Evolutionary conservation across 495 filamentous ascomycete genomes (phyloP).

Genomic region (Staphylotrichum longicolle): DNA sequence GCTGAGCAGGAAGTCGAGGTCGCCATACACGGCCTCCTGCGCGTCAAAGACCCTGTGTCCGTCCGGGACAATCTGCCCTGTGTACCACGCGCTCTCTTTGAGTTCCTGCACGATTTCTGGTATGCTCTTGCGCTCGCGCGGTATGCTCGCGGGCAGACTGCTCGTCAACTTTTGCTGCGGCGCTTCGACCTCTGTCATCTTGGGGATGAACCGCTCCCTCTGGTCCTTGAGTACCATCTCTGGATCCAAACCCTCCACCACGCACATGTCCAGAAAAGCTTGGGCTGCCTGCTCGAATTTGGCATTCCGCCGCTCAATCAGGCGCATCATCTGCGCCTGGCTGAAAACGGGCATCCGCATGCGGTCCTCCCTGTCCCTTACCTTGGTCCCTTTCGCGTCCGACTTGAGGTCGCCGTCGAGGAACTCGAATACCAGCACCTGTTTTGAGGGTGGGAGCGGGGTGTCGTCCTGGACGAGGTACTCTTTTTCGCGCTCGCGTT

Average conservation of each 20-base stretch:
- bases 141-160: constrained; percentile 65
- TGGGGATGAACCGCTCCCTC: constrained; percentile 51
- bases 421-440: constrained; percentile 88
- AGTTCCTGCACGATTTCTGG: constrained; percentile 84
- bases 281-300: constrained; percentile 82
- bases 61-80: constrained; percentile 88
- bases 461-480: constrained; percentile 20
- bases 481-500: constrained; percentile 38
- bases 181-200: constrained; percentile 23
- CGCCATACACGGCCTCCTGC: constrained; percentile 77
- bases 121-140: constrained; percentile 76
- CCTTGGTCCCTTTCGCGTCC: constrained; percentile 68
- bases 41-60: constrained; percentile 91
- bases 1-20: constrained; percentile 81
- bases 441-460: constrained; percentile 29
- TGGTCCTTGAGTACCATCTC: constrained; percentile 59
- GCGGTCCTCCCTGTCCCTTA: constrained; percentile 68
- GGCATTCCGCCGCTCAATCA: constrained; percentile 88
- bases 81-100: constrained; percentile 80
- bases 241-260: constrained; percentile 63
- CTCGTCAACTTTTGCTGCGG: constrained; percentile 32
- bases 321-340: constrained; percentile 82
- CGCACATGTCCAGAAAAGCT: constrained; percentile 71
- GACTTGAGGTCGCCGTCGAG: constrained; percentile 87
- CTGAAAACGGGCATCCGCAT: constrained; percentile 92